Conservation (phyloP, 148 eudicot species). For the Camellia japonica region DNA sequence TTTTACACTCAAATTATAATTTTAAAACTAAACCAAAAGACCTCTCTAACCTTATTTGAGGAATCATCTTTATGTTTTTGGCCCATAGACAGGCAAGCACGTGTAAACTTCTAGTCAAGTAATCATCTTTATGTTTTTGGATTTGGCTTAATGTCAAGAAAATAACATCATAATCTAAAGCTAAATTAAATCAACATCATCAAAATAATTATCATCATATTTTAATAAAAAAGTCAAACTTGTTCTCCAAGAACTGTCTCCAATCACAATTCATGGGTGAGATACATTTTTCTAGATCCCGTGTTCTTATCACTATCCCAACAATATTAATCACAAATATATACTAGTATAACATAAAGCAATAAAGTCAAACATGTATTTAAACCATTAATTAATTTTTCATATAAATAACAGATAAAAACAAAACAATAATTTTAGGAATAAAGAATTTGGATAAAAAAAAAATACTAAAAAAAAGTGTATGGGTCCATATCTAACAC, state of each 20-base stretch:
- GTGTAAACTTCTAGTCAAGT: neutral
- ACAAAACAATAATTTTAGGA: too few relatives aligned
- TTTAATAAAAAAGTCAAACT: neutral
- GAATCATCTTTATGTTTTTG: neutral
- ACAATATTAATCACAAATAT: too few relatives aligned
- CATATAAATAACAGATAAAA: too few relatives aligned
- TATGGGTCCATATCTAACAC: too few relatives aligned
- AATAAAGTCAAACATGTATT: too few relatives aligned
- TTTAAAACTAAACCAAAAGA: too few relatives aligned
- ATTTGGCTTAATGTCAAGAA: neutral
- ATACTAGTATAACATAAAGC: too few relatives aligned
- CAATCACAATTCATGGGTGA: neutral
- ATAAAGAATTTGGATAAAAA: too few relatives aligned
- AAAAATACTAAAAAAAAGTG: too few relatives aligned
- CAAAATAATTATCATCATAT: neutral
- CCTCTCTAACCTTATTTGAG: constrained; percentile 9
- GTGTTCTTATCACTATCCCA: too few relatives aligned
- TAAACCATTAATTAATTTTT: too few relatives aligned
- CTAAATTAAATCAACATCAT: neutral
- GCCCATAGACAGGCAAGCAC: neutral
- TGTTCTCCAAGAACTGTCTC: neutral
- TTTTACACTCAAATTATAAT: too few relatives aligned
- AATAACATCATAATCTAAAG: neutral
- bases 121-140: neutral
- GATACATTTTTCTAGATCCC: neutral